Percentiles rank a stretch among this genome's conserved stretches.
Conservation (phyloP, 768 basidiomycete species). For the Rhodosporidiobolus sp. region DNA sequence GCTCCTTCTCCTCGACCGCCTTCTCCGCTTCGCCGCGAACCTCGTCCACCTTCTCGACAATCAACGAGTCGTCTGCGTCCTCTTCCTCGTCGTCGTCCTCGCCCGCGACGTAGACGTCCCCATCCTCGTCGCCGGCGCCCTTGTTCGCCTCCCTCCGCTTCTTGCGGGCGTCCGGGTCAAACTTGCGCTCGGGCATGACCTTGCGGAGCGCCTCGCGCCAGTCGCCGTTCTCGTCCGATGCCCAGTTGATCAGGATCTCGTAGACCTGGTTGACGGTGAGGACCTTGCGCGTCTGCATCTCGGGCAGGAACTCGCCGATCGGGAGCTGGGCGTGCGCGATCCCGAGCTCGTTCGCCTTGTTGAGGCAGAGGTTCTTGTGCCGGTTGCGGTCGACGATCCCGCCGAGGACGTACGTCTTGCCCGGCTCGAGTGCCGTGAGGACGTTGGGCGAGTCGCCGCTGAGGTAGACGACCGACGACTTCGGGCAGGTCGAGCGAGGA, state of each 20-base stretch:
- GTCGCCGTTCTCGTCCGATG: constrained; percentile 47
- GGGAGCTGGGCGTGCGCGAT: constrained; percentile 86
- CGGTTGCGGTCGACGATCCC: constrained; percentile 88
- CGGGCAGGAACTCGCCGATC: constrained; percentile 82
- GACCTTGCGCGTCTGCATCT: constrained; percentile 85
- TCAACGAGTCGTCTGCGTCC: neutral
- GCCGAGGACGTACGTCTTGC: constrained; percentile 89
- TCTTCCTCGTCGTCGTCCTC: neutral
- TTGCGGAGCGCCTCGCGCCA: constrained; percentile 83
- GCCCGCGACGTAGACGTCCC: neutral
- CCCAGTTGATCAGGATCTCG: constrained; percentile 84
- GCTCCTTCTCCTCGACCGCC: neutral
- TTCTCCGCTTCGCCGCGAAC: neutral
- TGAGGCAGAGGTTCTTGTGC: constrained; percentile 74
- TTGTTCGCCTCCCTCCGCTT: constrained; percentile 11
- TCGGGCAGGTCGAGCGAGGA: constrained; percentile 36
- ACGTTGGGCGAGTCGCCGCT: constrained; percentile 91
- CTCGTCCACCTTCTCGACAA: neutral
- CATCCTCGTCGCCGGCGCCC: neutral
- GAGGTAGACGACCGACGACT: constrained; percentile 73
- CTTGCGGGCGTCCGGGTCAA: constrained; percentile 53
- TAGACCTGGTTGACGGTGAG: constrained; percentile 86
- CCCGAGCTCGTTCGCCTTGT: constrained; percentile 71
- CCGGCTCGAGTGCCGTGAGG: constrained; percentile 72
- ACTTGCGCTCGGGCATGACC: constrained; percentile 92